Base-by-base conservation (phyloP, 2,329 filamentous ascomycete genomes). In the Pleoardoris graminearum region DNA sequence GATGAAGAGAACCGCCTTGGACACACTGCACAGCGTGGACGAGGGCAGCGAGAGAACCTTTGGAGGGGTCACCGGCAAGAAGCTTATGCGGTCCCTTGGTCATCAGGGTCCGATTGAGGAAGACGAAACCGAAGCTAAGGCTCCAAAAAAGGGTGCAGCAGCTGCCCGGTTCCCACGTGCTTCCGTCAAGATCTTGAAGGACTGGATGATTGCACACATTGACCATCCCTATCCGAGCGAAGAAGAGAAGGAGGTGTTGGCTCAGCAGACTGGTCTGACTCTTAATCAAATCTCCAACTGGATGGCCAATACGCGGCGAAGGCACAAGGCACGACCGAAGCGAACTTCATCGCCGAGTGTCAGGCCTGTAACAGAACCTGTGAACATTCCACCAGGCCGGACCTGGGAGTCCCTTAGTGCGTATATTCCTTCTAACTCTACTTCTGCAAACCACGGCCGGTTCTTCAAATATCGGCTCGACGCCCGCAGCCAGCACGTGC, bases 151-250 rank as follows among this genome's bases (percentile, higher is more conserved):
- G 60, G 73, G 68, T 39, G 55, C 73, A 60, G 58, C 66, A 19
- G 68, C 66, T 38, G 60, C 64, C 49, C 61, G 86, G 43, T 92
- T 97, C 73, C 90, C 91, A 4, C 80, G 89, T 57, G 86, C 91
- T 61, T 90, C 90, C 0, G 83, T 94, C 56, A 88, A 88, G 62
- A 83, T 91, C 35, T 76, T 97, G 45, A 93, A 93, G 74, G 86
- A 87, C 62, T 97, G 92, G 92, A 81, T 96, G 27, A 83, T 87
- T 0, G 86, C 85, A 6, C 91, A 96, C 68, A 84, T 83, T 65
- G 82, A 88, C 47, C 89, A 95, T 63, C 92, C 91, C 0, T 97
- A 96, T 68, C 91, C 92, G 4, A 92, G 85, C 29, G 91, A 96
- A 37, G 86, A 91, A 53, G 90, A 96, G 68, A 95, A 93, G 67